These are phyloP conservation scores for Ophiocordyceps unilateralis DNA, from an alignment of 2,329 filamentous ascomycete species.

Conservation along the genomic window DNA sequence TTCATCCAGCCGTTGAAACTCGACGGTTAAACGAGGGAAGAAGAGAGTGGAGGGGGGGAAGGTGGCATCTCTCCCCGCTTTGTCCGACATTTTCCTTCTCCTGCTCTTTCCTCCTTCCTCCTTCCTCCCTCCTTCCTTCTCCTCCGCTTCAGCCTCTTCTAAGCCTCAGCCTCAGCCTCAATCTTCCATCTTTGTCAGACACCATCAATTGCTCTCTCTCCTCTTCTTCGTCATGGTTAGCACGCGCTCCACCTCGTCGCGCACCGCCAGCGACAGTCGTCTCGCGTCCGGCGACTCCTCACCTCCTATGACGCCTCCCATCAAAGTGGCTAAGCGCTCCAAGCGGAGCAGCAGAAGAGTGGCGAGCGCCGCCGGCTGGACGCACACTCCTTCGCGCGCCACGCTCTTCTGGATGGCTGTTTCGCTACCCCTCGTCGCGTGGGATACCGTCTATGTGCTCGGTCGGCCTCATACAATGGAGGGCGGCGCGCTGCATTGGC, in stretches of 20 bases:
- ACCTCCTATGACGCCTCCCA: conserved; percentile 1
- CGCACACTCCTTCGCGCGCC: conserved; percentile 25
- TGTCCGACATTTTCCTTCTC: background rate
- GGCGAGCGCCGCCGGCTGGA: conserved; percentile 13
- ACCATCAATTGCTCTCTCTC: background rate
- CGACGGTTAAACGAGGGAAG: background rate
- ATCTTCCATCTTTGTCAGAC: background rate
- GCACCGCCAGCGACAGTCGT: conserved; percentile 9
- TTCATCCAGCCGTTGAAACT: background rate
- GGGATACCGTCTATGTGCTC: conserved; percentile 69
- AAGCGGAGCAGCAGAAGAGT: background rate
- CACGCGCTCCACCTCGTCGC: conserved; percentile 18
- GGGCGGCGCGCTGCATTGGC: conserved; percentile 53
- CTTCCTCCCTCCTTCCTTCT: background rate
- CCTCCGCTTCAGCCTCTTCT: background rate
- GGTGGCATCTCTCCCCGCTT: no score
- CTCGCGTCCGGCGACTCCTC: conserved; percentile 8
- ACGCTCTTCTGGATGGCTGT: conserved; percentile 54
- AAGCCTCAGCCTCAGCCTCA: background rate
- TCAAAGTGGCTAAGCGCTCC: background rate
- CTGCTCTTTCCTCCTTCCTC: background rate
- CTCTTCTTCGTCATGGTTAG: conserved; percentile 15
- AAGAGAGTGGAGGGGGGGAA: no score
- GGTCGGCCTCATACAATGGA: conserved; percentile 69
- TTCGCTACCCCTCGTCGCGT: conserved; percentile 61